phyloP scores from a whole-genome alignment of 73 alveolate species.

The Uronychia setigera region DNA sequence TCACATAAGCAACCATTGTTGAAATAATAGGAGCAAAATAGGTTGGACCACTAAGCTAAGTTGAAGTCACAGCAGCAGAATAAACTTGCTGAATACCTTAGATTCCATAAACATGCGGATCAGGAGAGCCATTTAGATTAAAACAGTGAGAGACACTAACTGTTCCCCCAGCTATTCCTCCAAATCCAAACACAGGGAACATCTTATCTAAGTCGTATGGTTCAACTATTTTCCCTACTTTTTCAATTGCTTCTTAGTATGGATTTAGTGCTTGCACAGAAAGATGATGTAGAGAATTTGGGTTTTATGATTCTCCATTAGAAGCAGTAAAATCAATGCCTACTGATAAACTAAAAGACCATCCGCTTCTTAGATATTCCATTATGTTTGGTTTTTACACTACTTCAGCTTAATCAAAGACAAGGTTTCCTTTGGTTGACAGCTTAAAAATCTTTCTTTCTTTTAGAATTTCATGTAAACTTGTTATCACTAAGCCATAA shows the following conservation, averaged over 20 bases:
- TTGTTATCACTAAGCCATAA: constrained; percentile 29
- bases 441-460: no score
- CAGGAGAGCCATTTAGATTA: constrained; percentile 76
- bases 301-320: constrained; percentile 71
- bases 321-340: constrained; percentile 96
- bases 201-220: constrained; percentile 86
- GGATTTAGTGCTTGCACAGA: constrained; percentile 69
- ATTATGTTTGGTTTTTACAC: constrained; percentile 69
- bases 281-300: constrained; percentile 84
- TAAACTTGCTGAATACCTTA: constrained; percentile 73
- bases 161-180: constrained; percentile 82
- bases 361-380: constrained; percentile 82
- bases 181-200: constrained; percentile 97
- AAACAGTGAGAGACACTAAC: constrained; percentile 78
- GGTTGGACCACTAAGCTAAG: constrained; percentile 85
- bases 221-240: constrained; percentile 81
- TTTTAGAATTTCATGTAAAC: neutral
- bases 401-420: constrained; percentile 31
- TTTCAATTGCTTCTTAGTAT: constrained; percentile 83
- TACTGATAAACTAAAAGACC: constrained; percentile 78
- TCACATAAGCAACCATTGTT: constrained; percentile 51
- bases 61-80: constrained; percentile 43
- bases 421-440: constrained; percentile 33
- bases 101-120: constrained; percentile 83
- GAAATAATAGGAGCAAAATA: constrained; percentile 64